phyloP scores from a whole-genome alignment of 2,329 filamentous ascomycete species.

The Coleophoma eucalyptorum region DNA sequence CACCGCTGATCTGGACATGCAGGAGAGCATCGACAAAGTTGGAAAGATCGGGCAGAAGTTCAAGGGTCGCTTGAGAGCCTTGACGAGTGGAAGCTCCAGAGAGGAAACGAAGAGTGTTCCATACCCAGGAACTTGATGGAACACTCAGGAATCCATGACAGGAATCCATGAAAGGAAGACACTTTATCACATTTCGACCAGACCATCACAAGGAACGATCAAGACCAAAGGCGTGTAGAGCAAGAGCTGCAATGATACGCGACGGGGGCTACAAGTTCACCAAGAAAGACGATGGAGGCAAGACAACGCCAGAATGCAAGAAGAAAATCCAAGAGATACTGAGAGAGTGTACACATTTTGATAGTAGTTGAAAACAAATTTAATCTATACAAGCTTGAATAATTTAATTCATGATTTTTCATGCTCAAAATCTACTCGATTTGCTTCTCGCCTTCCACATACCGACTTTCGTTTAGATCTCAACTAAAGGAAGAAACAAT shows the following conservation, averaged over 20 bases:
- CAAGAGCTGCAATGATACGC: conserved; percentile 1
- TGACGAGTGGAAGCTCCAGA: conserved; percentile 9
- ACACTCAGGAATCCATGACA: background rate
- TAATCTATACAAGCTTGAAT: too few species aligned
- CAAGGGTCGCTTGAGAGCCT: conserved; percentile 17
- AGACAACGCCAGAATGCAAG: too few species aligned
- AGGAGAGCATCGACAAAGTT: background rate
- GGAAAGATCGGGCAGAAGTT: conserved; percentile 12
- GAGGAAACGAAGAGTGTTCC: background rate
- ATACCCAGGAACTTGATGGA: background rate
- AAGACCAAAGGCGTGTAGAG: background rate
- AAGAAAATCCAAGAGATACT: too few species aligned
- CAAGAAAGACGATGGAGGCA: too few species aligned
- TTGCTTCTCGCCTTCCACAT: too few species aligned
- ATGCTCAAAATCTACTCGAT: too few species aligned
- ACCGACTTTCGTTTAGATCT: too few species aligned
- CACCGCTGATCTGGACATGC: background rate
- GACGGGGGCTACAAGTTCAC: background rate
- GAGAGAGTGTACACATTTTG: too few species aligned
- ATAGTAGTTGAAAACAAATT: too few species aligned
- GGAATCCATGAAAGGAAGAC: background rate
- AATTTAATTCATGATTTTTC: too few species aligned
- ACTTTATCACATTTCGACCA: background rate
- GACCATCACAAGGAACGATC: background rate
- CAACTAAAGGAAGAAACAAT: too few species aligned